phyloP scores from a whole-genome alignment of 345 rosid species.

The Lepidium didymum region DNA sequence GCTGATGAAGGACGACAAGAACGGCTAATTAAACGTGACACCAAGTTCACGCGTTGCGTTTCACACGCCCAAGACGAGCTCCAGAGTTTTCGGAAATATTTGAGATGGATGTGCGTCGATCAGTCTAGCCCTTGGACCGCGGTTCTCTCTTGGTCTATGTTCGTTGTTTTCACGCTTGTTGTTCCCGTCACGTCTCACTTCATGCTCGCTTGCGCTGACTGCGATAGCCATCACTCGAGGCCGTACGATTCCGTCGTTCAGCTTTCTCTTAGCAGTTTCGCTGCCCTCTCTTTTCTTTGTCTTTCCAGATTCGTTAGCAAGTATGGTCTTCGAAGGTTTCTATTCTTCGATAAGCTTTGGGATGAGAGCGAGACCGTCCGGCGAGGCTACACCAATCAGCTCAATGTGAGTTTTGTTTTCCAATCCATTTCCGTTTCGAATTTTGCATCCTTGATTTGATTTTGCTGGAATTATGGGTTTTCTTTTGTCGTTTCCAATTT shows the following conservation, averaged over 20 bases:
- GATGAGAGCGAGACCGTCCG: conserved; percentile 85
- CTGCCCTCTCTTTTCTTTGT: conserved; percentile 63
- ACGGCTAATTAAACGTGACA: conserved; percentile 24
- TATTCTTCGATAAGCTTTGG: conserved; percentile 89
- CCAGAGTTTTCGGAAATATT: conserved; percentile 60
- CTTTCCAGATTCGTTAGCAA: conserved; percentile 54
- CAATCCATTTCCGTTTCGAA: not conserved
- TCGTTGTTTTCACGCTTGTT: conserved; percentile 45
- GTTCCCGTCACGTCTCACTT: conserved; percentile 76
- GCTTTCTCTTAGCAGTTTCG: conserved; percentile 64
- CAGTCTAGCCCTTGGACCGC: conserved; percentile 55
- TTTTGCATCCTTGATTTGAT: not conserved
- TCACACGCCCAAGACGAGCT: conserved; percentile 80
- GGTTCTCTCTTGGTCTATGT: conserved; percentile 69
- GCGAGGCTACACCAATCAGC: conserved; percentile 57
- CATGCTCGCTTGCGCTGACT: conserved; percentile 66
- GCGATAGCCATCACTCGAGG: conserved; percentile 59
- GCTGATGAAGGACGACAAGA: conserved; percentile 13
- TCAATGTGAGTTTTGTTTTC: conserved; percentile 49
- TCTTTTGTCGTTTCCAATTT: not conserved
- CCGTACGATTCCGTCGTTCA: conserved; percentile 82
- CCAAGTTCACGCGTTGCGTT: conserved; percentile 37
- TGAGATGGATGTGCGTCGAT: conserved; percentile 86
- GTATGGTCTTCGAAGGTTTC: conserved; percentile 66
- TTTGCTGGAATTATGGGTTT: not conserved